Evolutionary conservation across 805 yeast species (phyloP), one percentile per base, ranked within the genome.

Genomic region (Monosporozyma aerobia): DNA sequence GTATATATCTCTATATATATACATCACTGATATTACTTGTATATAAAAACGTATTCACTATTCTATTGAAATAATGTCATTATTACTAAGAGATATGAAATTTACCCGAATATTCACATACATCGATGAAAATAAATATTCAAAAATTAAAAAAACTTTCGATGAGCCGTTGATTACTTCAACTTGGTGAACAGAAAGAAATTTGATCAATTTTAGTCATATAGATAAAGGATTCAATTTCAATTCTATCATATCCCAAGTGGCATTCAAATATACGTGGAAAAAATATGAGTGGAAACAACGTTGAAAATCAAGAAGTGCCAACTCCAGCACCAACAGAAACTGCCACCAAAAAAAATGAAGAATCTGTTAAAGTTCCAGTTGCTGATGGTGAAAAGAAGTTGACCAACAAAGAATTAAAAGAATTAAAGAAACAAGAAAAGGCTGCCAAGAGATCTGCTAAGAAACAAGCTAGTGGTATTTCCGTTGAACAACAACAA

Each of bases 371-470:
- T 16, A 22, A 14, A 14, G 22, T 14, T 37, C 41, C 41, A 37
- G 41, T 14, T 16, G 29, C 16, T 19, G 23, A 14, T 66, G 45
- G 54, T 23, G 64, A 62, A 33, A 66, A 66, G 54, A 69, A 71
- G 52, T 67, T 84, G 45, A 70, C 87, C 9, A 87, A 87, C 58
- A 90, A 89, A 61, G 95, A 90, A 68, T 74, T 88, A 56, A 90
- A 90, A 67, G 97, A 88, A 61, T 73, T 83, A 79, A 87, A 89
- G 67, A 90, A 90, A 74, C 81, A 81, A 61, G 96, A 90, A 63
- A 90, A 92, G 71, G 94, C 94, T 13, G 95, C 94, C 41, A 87
- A 88, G 67, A 77, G 98, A 66, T 94, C 96, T 2, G 96, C 96
- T 2, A 81, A 83, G 57, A 90, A 87, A 64, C 86, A 78, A 58